Base-by-base conservation (phyloP, 768 basidiomycete genomes). In the Tulasnella sp. region DNA sequence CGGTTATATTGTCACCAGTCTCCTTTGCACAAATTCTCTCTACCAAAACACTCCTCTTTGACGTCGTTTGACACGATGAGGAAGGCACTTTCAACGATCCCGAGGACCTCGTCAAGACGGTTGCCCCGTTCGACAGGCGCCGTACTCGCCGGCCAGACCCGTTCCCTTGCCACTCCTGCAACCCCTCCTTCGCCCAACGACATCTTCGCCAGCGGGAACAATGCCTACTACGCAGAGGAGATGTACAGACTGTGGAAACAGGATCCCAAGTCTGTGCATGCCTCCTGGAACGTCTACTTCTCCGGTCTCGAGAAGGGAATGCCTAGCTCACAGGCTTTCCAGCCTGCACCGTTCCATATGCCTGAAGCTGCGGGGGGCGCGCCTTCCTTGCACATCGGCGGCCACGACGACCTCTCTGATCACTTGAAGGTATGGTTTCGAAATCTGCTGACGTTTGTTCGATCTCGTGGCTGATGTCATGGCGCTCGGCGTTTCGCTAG, bases 231-330 rank as follows among this genome's bases (percentile, higher is more conserved):
- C 67, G 86, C 85, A 17, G 93, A 73, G 58, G 90, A 94, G 70
- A 97, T 97, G 94, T 97, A 94, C 72, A 79, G 81, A 62, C 81
- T 84, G 63, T 91, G 88, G 89, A 79, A 77, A 69, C 77, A 87
- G 72, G 90, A 99, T 70, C 88, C 91, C 40, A 77, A 80, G 61
- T 84, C 86, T 19, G 96, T 99, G 0, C 96, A 99, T 73, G 75
- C 79, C 0, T 96, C 92, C 3, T 99, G 96, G 96, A 78, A 85
- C 59, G 78, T 82, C 50, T 99, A 99, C 72, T 99, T 99, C 67
- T 78, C 83, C 2, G 94, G 89, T 37, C 78, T 98, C 69, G 92
- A 94, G 65, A 84, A 83, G 64, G 96, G 96, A 43, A 67, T 98
- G 8, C 72, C 78, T 2, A 84, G 83, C 63, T 67, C 78, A 21